Evolutionary conservation across 1,284 basidiomycete species (phyloP), one percentile per base, ranked within the genome.

Genomic region (Tetrapyrgos nigripes): DNA sequence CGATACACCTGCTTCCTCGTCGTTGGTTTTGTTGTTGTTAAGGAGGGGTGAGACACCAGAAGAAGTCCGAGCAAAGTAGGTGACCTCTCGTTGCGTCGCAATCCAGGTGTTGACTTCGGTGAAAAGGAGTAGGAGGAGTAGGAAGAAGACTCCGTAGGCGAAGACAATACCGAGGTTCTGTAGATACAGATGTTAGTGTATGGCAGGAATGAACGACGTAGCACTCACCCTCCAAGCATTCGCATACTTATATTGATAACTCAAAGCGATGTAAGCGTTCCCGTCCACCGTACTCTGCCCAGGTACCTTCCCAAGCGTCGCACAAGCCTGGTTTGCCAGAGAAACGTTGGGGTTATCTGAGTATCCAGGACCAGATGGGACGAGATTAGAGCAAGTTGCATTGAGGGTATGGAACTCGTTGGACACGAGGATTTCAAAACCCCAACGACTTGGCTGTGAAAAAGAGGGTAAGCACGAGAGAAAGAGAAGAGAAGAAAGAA

Each of bases 91-190:
- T n/a, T n/a, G n/a, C n/a, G n/a, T 40, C 4, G 37, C 37, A n/a
- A n/a, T 33, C 31, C 31, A 45, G n/a, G 27, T 11, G 27, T 47
- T 47, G 45, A 47, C 9, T 66, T 85, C 82, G n/a, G 85, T 82
- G 51, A 84, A 83, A 55, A 77, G 27, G 35, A 89, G 78, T 60
- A 88, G 84, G 27, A 77, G 64, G 5, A 64, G 37, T 49, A 82
- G 48, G 69, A 86, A 84, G 53, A 70, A 75, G 53, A 83, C n/a
- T 57, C 81, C 75, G 68, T 86, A 88, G 0, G 68, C 82, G 52
- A 84, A 59, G 54, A 85, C 65, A 53, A 88, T 82, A 37, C 85
- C 87, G 60, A 83, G 78, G 68, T 87, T 84, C 83, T 82, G 44
- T 8, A 14, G n/a, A n/a, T n/a, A 31, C 19, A 43, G 29, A 47